Evolutionary conservation across 2,329 filamentous ascomycete species (phyloP), one percentile per base, ranked within the genome.

Genomic region (Microcera coccophila): DNA sequence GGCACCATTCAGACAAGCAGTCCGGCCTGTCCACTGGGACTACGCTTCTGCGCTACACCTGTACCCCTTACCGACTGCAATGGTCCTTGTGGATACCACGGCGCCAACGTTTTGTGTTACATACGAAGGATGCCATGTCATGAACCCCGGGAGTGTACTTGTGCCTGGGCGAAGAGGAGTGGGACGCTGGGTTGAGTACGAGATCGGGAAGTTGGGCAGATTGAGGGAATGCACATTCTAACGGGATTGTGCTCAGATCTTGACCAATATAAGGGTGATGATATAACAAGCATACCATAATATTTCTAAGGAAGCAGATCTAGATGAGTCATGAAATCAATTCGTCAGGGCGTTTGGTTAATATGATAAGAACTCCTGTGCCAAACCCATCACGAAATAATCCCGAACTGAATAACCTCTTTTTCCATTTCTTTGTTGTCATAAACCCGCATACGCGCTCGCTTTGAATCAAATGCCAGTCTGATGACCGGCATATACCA

Each of bases 101-200:
- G 83, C 85, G 9, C 83, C 87, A 12, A 77, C 89, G 0, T 98
- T 95, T 59, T 85, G 85, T 41, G 73, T 96, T 51, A 95, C 87
- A 12, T 97, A 97, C 60, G 91, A 95, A 65, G 91, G 90, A 0
- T 97, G 93, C 60, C 87, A 93, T 68, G 90, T 96, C 24, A 84
- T 98, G 78, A 98, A 98, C 62, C 90, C 93, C 0, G 89, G 90
- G 5, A 75, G 78, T 37, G 66, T 98, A 38, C 75, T 94, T 18
- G 82, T 87, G 0, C 71, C 79, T 1, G 84, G 83, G 1, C 75
- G 82, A 40, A 78, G 81, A 50, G 81, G 82, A 4, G 79, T 84
- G 5, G 86, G 82, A 5, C 76, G 83, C 49, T 97, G 93, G 91
- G 75, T 91, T 2, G 93, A 97, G 69, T 97, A 91, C 69, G 85